These are phyloP conservation scores for Tricholoma sp. DNA, from an alignment of 768 basidiomycete genomes.

Conservation along the genomic window DNA sequence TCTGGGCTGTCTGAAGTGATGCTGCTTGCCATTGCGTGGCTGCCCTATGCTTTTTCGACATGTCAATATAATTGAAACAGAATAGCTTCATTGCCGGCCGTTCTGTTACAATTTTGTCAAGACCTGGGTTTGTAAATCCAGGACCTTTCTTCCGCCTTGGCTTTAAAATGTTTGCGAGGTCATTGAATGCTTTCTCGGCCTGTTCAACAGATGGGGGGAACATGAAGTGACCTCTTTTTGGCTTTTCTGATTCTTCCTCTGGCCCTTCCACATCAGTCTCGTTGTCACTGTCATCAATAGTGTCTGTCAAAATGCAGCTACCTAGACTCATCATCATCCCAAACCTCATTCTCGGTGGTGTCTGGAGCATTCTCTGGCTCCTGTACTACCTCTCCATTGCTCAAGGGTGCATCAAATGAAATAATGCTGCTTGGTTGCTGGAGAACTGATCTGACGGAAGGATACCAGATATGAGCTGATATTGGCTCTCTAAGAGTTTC, in stretches of 20 bases:
- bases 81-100: not conserved
- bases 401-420: not conserved
- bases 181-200: not conserved
- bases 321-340: not conserved
- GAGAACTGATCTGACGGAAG: not conserved
- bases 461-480: not conserved
- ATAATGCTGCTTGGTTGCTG: not conserved
- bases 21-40: not conserved
- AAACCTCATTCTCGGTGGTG: not conserved
- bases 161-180: not conserved
- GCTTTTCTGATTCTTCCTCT: not conserved
- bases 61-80: not conserved
- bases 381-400: not conserved
- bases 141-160: not conserved
- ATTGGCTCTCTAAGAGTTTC: not conserved
- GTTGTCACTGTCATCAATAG: slow-evolving; percentile 1
- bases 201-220: not conserved
- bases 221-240: not conserved
- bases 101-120: not conserved
- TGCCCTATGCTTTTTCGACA: not conserved
- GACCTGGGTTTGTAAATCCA: not conserved
- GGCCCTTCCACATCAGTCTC: not conserved
- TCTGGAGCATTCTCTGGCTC: not conserved
- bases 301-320: not conserved
- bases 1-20: not conserved